These are phyloP conservation scores for Hamamelis virginiana DNA, from an alignment of 164 flowering plant genomes.

Conservation along the genomic window DNA sequence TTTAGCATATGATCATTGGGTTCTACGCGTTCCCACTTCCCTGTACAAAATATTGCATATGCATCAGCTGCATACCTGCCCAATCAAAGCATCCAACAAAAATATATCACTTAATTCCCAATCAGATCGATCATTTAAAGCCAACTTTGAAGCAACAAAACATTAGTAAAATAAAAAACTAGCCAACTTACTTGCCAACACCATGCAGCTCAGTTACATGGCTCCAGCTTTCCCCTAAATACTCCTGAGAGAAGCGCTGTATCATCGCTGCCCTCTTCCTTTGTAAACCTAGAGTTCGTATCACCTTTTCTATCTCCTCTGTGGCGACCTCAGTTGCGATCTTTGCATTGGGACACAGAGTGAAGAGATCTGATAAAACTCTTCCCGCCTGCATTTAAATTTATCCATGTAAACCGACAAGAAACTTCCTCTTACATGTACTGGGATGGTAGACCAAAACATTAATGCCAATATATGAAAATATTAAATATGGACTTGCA, in stretches of 20 bases:
- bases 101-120: too few species aligned
- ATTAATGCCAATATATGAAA: too few species aligned
- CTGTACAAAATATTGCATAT: slow-evolving; percentile 91
- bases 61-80: slow-evolving; percentile 94
- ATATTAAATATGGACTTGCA: too few species aligned
- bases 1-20: slow-evolving; percentile 76
- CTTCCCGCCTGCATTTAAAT: slow-evolving; percentile 38
- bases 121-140: too few species aligned
- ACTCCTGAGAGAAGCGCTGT: slow-evolving; percentile 60
- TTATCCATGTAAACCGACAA: too few species aligned
- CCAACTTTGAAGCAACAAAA: background rate
- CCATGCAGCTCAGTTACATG: slow-evolving; percentile 77
- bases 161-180: background rate
- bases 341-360: slow-evolving; percentile 70
- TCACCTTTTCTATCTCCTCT: slow-evolving; percentile 48
- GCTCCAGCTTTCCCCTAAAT: slow-evolving; percentile 65
- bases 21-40: slow-evolving; percentile 61
- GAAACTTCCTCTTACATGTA: too few species aligned
- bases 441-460: too few species aligned
- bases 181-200: slow-evolving; percentile 65
- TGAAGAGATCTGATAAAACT: slow-evolving; percentile 53
- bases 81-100: background rate
- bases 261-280: slow-evolving; percentile 62
- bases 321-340: slow-evolving; percentile 38
- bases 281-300: slow-evolving; percentile 57